Evolutionary conservation across 2,329 filamentous ascomycete genomes (phyloP), one percentile per base, ranked within the genome.

Genomic region (Trichophyton schoenleinii): DNA sequence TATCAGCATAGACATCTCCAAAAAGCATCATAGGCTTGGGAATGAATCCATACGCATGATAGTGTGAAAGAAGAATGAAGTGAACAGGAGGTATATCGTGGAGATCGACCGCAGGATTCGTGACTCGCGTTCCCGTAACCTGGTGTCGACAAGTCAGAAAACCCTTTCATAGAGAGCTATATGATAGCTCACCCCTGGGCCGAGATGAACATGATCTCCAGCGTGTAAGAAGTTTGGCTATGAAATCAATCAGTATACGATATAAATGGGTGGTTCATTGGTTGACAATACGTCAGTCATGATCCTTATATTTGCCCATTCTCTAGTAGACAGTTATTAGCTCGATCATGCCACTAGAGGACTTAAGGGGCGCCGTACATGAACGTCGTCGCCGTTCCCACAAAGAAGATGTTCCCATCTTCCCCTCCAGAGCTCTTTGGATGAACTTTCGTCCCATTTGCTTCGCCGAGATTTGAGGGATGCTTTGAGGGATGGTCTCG

Each of bases 171-270:
- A 11, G 15, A 34, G 42, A 42, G n/a, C 6, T 5, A 5, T 3
- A 44, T 25, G 11, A 7, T 6, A 58, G 38, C 59, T 55, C 31
- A 87, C 83, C 0, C 83, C 83, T 0, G 84, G 84, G 0, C 84
- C 85, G 0, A 87, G 78, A 68, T 87, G 84, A 7, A 87, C 83
- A 66, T 87, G 82, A 66, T 86, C 83, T 36, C 84, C 83, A 1
- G 79, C 79, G 66, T 86, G 84, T 0, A 87, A 77, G 71, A 87
- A 87, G 70, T 86, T 86, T 7, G 83, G 82, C 68, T 82, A 22
- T 9, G 2, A 36, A n/a, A 13, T 15, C 18, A 38, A 42, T 59
- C 11, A 59, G 58, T 31, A 58, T 22, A 20, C 5, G 3, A n/a
- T 3, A 18, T 5, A 20, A 36, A 22, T 48, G 9, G 11, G 5